Evolutionary conservation across 1,284 basidiomycete species (phyloP).

Genomic region (Ganoderma lingzhi): DNA sequence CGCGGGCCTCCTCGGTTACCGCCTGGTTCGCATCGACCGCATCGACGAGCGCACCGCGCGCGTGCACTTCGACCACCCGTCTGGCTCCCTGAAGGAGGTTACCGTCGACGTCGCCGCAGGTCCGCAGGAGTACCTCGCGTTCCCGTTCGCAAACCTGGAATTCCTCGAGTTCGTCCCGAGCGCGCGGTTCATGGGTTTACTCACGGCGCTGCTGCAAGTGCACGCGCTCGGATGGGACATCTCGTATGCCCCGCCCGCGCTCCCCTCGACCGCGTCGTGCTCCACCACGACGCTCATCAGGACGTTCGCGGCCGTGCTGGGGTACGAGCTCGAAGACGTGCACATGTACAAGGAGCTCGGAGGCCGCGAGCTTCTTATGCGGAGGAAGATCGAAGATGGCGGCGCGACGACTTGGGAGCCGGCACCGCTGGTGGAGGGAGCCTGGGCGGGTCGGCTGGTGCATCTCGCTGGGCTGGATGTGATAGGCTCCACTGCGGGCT

Average conservation of each 20-base stretch:
- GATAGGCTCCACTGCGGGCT: slow-evolving; percentile 68
- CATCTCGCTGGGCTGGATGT: slow-evolving; percentile 69
- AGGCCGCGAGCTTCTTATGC: slow-evolving; percentile 70
- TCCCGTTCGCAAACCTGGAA: slow-evolving; percentile 35
- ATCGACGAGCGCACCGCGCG: slow-evolving; percentile 48
- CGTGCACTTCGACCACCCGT: slow-evolving; percentile 51
- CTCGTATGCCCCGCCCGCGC: slow-evolving; percentile 45
- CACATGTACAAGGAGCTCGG: slow-evolving; percentile 75
- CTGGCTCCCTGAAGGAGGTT: slow-evolving; percentile 38
- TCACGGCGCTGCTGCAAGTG: slow-evolving; percentile 46
- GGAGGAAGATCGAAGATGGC: slow-evolving; percentile 52
- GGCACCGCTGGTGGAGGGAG: slow-evolving; percentile 65
- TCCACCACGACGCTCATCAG: slow-evolving; percentile 46
- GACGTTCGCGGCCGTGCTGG: slow-evolving; percentile 57
- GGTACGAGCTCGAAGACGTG: slow-evolving; percentile 64
- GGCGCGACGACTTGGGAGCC: slow-evolving; percentile 71
- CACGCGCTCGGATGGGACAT: slow-evolving; percentile 48
- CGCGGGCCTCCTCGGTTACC: slow-evolving; percentile 63
- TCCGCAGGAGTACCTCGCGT: slow-evolving; percentile 40
- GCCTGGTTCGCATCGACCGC: slow-evolving; percentile 50
- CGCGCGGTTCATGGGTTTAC: slow-evolving; percentile 44
- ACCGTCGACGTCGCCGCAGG: slow-evolving; percentile 56
- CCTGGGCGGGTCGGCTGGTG: slow-evolving; percentile 62
- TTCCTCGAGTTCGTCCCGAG: slow-evolving; percentile 40
- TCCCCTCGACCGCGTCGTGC: slow-evolving; percentile 46